Percentiles rank a stretch among this genome's conserved stretches.
Evolutionary conservation across 192 early-diverging fungal species (phyloP).

Genomic region (Geranomyces michiganensis): DNA sequence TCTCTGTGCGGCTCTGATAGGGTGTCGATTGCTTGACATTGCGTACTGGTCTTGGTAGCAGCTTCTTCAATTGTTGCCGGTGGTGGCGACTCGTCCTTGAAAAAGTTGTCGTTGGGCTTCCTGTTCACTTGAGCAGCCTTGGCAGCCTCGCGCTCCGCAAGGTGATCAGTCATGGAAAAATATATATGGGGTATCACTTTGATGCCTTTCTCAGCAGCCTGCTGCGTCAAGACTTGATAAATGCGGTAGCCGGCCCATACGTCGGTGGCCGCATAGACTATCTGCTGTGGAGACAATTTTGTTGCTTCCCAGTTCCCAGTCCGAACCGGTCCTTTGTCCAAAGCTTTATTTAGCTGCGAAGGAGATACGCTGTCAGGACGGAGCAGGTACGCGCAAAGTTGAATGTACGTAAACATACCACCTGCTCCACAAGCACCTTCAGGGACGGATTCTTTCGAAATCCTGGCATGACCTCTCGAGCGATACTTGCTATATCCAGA

Average conservation of each 20-base stretch:
- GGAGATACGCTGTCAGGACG: not conserved
- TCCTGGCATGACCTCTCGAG: too few relatives aligned
- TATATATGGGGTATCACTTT: too few relatives aligned
- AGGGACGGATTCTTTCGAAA: not conserved
- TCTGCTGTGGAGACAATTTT: not conserved
- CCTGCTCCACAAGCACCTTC: constrained; percentile 14
- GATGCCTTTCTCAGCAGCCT: not conserved
- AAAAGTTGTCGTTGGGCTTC: too few relatives aligned
- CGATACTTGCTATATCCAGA: constrained; percentile 9
- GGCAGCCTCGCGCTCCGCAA: too few relatives aligned
- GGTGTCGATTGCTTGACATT: too few relatives aligned
- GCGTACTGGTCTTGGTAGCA: too few relatives aligned
- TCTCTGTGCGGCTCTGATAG: too few relatives aligned
- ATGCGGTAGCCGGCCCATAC: constrained; percentile 22
- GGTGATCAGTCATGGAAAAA: too few relatives aligned
- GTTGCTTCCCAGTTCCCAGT: constrained; percentile 25
- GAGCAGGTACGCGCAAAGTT: too few relatives aligned
- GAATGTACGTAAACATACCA: not conserved
- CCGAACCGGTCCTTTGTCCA: constrained; percentile 29
- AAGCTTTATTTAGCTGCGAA: not conserved
- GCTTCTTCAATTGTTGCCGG: too few relatives aligned
- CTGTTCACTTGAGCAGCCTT: too few relatives aligned
- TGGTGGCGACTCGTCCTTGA: too few relatives aligned
- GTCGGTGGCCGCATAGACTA: constrained; percentile 31
- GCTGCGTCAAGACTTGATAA: not conserved